Conservation (phyloP, 306 rosid genomes). For the Senna tora region DNA sequence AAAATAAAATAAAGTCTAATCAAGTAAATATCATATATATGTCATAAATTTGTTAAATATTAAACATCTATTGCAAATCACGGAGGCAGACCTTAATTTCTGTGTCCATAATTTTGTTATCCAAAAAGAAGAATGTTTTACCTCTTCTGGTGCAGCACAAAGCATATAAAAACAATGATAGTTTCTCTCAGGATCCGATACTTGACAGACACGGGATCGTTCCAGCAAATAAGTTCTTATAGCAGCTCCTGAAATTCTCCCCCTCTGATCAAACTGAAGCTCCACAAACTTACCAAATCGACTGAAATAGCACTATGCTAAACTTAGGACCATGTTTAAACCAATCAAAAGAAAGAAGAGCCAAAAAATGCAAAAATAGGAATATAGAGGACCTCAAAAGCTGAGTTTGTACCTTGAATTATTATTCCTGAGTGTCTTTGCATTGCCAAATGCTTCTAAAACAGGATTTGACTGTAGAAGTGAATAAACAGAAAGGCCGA, state of each 20-base stretch:
- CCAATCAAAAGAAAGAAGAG: constrained; percentile 12
- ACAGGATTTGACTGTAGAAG: constrained; percentile 90
- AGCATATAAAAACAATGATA: constrained; percentile 99
- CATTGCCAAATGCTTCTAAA: constrained; percentile 98
- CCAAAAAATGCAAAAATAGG: neutral
- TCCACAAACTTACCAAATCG: constrained; percentile 99
- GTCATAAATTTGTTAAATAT: neutral
- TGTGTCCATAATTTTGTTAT: constrained; percentile 5
- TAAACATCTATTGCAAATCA: constrained; percentile 8
- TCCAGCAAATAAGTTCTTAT: constrained; percentile 93
- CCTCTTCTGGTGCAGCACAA: constrained; percentile 93
- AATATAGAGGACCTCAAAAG: constrained; percentile 13
- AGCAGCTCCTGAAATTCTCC: constrained; percentile 99
- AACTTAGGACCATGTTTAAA: constrained; percentile 44
- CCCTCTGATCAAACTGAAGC: constrained; percentile 80
- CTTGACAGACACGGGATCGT: constrained; percentile 95
- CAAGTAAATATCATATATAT: no score
- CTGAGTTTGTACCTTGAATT: constrained; percentile 74
- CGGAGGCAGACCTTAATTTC: constrained; percentile 11
- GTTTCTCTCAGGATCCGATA: constrained; percentile 96
- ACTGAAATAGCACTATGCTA: constrained; percentile 61
- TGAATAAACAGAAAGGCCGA: constrained; percentile 27
- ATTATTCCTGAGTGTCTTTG: constrained; percentile 91
- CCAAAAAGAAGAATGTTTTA: constrained; percentile 32
- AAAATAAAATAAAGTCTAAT: no score